phyloP scores from a whole-genome alignment of 2,329 filamentous ascomycete genomes.

The Purpureocillium lavendulum region DNA sequence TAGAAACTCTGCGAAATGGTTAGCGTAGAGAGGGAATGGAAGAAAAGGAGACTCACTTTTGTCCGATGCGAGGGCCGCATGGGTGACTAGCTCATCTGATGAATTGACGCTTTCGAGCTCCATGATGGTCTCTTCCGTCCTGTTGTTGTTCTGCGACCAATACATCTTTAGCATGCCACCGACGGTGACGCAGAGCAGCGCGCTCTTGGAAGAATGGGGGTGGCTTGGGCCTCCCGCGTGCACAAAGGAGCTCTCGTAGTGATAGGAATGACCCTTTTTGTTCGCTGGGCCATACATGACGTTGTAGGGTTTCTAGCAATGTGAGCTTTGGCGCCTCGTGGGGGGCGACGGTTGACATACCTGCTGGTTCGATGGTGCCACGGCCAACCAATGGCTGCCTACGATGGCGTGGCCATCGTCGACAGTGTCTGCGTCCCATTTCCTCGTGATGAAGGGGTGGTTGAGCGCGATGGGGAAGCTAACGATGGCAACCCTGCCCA shows the following conservation, averaged over 20 bases:
- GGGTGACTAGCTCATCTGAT: conserved; percentile 69
- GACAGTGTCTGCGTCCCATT: conserved; percentile 57
- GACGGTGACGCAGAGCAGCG: conserved; percentile 68
- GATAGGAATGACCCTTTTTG: conserved; percentile 56
- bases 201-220: conserved; percentile 60
- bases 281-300: conserved; percentile 52
- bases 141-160: conserved; percentile 65
- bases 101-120: conserved; percentile 67
- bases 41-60: conserved; percentile 44
- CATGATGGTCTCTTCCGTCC: conserved; percentile 63
- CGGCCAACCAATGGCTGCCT: conserved; percentile 78
- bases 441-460: conserved; percentile 53
- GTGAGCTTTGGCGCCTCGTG: neutral
- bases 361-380: conserved; percentile 38
- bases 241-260: conserved; percentile 58
- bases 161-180: conserved; percentile 67
- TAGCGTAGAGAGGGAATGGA: conserved; percentile 2
- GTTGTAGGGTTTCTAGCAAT: conserved; percentile 30
- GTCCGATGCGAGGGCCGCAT: conserved; percentile 68
- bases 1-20: conserved; percentile 37
- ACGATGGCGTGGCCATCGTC: conserved; percentile 73
- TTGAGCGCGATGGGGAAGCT: conserved; percentile 67
- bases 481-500: conserved; percentile 69
- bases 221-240: conserved; percentile 66
- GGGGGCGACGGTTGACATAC: conserved; percentile 9